Percentiles rank a stretch among this genome's conserved stretches.
phyloP scores from a whole-genome alignment of 75 land plant genomes.

The Cryptomeria japonica region DNA sequence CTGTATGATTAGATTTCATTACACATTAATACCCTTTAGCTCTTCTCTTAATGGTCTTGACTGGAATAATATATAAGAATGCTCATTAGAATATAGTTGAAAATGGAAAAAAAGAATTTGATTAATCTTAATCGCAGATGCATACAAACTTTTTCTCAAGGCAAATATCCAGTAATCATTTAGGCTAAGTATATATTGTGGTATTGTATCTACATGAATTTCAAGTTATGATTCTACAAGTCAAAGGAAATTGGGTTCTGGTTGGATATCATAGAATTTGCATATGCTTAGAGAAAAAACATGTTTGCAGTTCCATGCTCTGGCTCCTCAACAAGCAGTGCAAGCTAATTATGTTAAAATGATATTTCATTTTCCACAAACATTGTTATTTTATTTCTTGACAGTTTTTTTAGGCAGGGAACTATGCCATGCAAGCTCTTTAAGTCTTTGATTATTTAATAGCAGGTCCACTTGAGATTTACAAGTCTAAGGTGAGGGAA shows the following conservation, averaged over 20 bases:
- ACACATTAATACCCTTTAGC: neutral
- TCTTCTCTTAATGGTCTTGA: neutral
- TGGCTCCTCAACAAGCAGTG: neutral
- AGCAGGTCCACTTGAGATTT: slow-evolving; percentile 61
- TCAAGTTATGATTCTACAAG: neutral
- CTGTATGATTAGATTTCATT: no score
- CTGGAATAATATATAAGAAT: neutral
- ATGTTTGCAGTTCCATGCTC: neutral
- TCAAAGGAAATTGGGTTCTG: neutral
- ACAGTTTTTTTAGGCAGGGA: neutral
- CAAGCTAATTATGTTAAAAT: neutral
- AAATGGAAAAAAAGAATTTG: neutral
- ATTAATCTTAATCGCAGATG: neutral
- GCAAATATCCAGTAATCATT: neutral
- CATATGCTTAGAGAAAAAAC: neutral
- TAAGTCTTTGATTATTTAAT: neutral
- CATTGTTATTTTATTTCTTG: neutral
- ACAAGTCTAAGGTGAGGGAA: slow-evolving; percentile 57
- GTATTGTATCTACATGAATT: neutral
- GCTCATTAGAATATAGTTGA: neutral
- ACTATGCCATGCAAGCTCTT: neutral
- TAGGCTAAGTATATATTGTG: neutral
- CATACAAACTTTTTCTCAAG: neutral
- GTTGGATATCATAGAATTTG: neutral
- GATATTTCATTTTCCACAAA: neutral